phyloP scores from a whole-genome alignment of 345 rosid genomes.

The Gossypium sturtianum region DNA sequence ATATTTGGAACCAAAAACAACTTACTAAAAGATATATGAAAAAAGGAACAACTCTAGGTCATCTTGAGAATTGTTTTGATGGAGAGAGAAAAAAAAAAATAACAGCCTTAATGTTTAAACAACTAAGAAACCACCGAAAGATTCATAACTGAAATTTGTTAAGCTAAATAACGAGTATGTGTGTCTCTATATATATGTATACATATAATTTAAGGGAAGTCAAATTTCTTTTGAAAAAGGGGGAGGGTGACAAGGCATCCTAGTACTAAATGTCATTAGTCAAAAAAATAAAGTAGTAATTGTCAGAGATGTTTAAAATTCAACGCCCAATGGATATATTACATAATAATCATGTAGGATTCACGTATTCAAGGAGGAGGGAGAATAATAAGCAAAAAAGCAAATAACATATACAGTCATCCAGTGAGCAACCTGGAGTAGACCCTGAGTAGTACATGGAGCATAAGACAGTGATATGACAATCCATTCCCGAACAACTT shows the following conservation, averaged over 20 bases:
- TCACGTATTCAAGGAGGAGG: neutral
- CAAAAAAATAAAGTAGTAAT: neutral
- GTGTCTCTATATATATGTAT: neutral
- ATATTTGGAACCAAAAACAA: constrained; percentile 16
- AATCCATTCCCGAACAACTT: constrained; percentile 85
- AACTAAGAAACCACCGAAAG: neutral
- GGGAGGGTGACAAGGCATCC: neutral
- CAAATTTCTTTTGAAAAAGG: neutral
- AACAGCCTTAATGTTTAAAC: neutral
- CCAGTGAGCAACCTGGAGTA: constrained; percentile 70
- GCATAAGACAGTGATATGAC: constrained; percentile 85
- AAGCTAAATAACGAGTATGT: neutral
- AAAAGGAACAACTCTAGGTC: neutral
- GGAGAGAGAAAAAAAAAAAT: neutral
- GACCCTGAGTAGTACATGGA: constrained; percentile 99
- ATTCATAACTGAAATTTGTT: neutral
- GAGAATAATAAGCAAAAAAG: neutral
- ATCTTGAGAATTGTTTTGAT: neutral
- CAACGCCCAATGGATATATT: neutral
- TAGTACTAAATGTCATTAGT: neutral
- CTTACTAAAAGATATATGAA: constrained; percentile 9
- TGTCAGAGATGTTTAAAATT: neutral
- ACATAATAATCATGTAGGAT: neutral
- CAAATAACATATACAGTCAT: neutral
- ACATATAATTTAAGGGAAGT: neutral